Evolutionary conservation across 768 basidiomycete genomes (phyloP), one percentile per base, ranked within the genome.

Genomic region (Amanita jacksonii): DNA sequence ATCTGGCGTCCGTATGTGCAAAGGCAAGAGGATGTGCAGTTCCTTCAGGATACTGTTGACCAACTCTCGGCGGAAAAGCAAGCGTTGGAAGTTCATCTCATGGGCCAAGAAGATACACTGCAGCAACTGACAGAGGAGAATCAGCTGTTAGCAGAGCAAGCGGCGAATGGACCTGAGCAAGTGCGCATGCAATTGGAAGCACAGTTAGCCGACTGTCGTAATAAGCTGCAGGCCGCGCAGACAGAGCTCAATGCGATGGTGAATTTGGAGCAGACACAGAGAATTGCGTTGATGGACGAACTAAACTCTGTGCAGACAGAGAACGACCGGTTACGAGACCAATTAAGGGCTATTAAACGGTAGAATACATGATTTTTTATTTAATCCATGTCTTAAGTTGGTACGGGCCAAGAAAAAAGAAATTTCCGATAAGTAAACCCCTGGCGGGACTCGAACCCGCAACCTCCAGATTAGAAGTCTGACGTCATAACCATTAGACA

Each of bases 401-500:
- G 38, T 13, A 25, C 7, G 10, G 9, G 25, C n/a, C 16, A 25
- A 20, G 10, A 24, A 43, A 43, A 28, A 30, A 32, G 38, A 8
- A 3, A 45, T 20, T 18, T 3, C n/a, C 28, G 39, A 47, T 56
- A 52, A 51, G 47, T 31, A 33, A 48, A 78, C 81, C 79, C 81
- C 80, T 73, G 76, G 79, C 77, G 79, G 73, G 81, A 82, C 70
- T 84, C 81, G 81, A 84, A 84, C 81, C 73, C 80, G 76, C 79
- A 84, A 75, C 80, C 81, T 82, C 78, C 81, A 83, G 81, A 83
- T 79, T 80, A 84, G 81, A 84, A 84, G 81, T 84, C 81, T 84
- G 81, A 83, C 81, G 81, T 83, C 81, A 84, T 84, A 80, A 69
- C 81, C 81, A 84, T 84, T 83, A 84, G 80, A 83, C 81, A 80